Conservation (phyloP, 176 grass and related monocot genomes). For the Paspalum notatum region DNA sequence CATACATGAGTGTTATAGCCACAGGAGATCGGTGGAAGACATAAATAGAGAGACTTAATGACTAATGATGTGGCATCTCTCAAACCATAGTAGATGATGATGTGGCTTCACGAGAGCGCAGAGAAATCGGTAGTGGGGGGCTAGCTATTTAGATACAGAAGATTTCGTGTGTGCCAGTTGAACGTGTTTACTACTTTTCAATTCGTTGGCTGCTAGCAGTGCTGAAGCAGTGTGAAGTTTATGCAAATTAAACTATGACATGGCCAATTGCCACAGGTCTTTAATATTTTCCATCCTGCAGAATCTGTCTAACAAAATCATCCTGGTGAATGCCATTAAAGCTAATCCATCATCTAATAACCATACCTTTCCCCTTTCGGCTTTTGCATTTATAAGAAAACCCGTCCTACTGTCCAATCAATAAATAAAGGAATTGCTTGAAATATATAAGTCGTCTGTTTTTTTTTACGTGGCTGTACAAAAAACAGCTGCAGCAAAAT, state of each 20-base stretch:
- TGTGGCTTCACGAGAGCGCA: too few relatives aligned
- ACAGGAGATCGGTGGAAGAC: too few relatives aligned
- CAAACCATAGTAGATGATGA: too few relatives aligned
- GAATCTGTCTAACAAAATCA: slow-evolving; percentile 85
- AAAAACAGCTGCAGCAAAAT: neutral
- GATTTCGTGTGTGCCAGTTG: neutral
- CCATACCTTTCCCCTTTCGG: slow-evolving; percentile 35
- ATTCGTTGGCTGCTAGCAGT: slow-evolving; percentile 6
- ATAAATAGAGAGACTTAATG: too few relatives aligned
- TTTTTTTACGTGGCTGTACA: neutral
- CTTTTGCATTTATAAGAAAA: slow-evolving; percentile 32
- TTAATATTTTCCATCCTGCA: slow-evolving; percentile 65
- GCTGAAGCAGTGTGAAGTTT: neutral
- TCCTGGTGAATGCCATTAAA: slow-evolving; percentile 91
- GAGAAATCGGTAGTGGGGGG: too few relatives aligned
- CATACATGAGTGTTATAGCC: too few relatives aligned
- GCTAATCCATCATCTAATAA: slow-evolving; percentile 45
- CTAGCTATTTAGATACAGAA: too few relatives aligned
- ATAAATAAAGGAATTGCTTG: neutral
- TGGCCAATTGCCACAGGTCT: slow-evolving; percentile 51
- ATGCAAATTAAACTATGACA: slow-evolving; percentile 19
- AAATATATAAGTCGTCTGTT: neutral
- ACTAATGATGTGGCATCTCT: too few relatives aligned
- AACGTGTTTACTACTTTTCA: neutral
- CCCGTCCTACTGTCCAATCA: slow-evolving; percentile 6